Evolutionary conservation across 345 rosid genomes (phyloP).

Genomic region (Excoecaria cochinchinensis): DNA sequence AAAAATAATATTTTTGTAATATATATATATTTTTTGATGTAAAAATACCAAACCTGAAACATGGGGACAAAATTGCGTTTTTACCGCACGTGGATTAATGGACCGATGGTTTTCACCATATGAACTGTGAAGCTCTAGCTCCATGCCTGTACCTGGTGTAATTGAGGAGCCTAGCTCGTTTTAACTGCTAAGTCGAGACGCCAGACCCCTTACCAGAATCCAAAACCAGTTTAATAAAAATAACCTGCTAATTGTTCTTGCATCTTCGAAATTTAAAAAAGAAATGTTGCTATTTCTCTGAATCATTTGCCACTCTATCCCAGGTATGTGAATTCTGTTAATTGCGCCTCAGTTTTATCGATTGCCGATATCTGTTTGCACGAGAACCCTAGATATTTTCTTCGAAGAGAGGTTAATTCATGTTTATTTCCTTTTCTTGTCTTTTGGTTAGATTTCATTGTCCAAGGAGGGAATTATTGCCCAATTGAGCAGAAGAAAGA

Average conservation of each 20-base stretch:
- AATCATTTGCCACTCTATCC: slow-evolving; percentile 13
- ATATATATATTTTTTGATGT: too few relatives aligned
- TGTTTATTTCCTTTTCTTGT: slow-evolving; percentile 19
- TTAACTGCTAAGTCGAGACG: neutral
- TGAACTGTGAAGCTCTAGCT: neutral
- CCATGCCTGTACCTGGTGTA: neutral
- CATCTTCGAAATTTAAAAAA: slow-evolving; percentile 14
- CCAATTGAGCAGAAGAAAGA: slow-evolving; percentile 22
- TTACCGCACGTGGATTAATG: neutral
- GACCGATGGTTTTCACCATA: neutral
- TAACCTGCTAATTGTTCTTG: neutral
- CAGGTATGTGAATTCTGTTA: slow-evolving; percentile 30
- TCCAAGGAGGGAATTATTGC: slow-evolving; percentile 18
- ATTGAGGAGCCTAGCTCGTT: neutral
- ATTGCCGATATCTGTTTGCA: neutral
- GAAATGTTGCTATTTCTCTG: slow-evolving; percentile 14
- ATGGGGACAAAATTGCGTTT: too few relatives aligned
- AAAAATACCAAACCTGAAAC: too few relatives aligned
- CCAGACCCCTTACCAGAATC: slow-evolving; percentile 12
- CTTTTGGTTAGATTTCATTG: slow-evolving; percentile 14
- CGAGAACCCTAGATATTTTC: slow-evolving; percentile 31
- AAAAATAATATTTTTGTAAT: too few relatives aligned
- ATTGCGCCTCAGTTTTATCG: slow-evolving; percentile 5
- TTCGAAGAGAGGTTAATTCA: neutral
- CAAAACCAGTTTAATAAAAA: slow-evolving; percentile 24